Evolutionary conservation across 192 early-diverging fungal species (phyloP).

Genomic region (Endogone sp.): DNA sequence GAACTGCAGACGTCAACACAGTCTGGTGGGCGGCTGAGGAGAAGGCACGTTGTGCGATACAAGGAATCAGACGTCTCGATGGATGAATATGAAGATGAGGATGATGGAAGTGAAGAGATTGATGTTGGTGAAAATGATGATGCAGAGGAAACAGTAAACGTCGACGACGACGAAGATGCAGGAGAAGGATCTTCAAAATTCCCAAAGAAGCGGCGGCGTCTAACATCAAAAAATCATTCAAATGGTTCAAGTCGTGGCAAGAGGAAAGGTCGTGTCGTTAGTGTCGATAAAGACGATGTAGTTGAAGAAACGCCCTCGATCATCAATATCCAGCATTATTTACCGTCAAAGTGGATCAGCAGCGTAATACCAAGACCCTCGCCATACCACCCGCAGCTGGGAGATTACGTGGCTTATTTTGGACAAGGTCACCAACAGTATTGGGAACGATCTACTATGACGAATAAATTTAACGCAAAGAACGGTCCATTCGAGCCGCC

Average conservation of each 20-base stretch:
- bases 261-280: constrained; percentile 5
- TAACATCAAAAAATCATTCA: not conserved
- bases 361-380: constrained; percentile 32
- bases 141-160: constrained; percentile 3
- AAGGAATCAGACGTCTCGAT: constrained; percentile 18
- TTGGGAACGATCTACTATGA: constrained; percentile 35
- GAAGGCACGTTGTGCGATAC: constrained; percentile 28
- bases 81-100: constrained; percentile 43
- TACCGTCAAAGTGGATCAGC: constrained; percentile 51
- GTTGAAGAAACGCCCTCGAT: not conserved
- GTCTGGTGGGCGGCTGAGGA: constrained; percentile 19
- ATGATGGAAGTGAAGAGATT: constrained; percentile 16
- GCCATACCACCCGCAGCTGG: constrained; percentile 62
- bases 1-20: constrained; percentile 9
- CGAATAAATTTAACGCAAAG: constrained; percentile 14
- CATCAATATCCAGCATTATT: constrained; percentile 16
- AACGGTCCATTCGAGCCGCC: constrained; percentile 26
- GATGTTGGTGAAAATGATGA: constrained; percentile 17
- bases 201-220: not conserved
- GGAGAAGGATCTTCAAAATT: not conserved
- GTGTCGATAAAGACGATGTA: constrained; percentile 4
- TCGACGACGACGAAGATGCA: constrained; percentile 2
- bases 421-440: constrained; percentile 57
- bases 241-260: not conserved
- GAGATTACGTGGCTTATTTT: constrained; percentile 54